Conservation (phyloP, 768 basidiomycete species). For the Pholiota molesta region DNA sequence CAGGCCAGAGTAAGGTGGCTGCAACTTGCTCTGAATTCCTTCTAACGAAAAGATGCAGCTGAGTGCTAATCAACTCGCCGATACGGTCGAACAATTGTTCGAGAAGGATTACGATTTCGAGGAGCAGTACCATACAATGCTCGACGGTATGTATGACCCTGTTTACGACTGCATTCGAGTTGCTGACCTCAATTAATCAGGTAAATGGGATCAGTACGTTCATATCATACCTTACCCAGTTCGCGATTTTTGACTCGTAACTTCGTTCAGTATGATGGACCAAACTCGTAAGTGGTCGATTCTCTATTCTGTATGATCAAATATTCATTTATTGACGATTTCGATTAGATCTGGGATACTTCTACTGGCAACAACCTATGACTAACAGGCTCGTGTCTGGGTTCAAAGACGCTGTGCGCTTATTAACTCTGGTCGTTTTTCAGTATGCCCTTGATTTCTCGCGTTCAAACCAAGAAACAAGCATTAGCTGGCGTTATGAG, state of each 20-base stretch:
- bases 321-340: not conserved
- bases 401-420: not conserved
- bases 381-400: slow-evolving; percentile 49
- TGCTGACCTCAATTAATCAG: slow-evolving; percentile 24
- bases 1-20: slow-evolving; percentile 51
- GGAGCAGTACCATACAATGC: slow-evolving; percentile 57
- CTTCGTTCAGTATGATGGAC: slow-evolving; percentile 61
- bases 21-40: not conserved
- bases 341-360: slow-evolving; percentile 53
- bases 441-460: slow-evolving; percentile 56
- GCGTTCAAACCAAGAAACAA: slow-evolving; percentile 57
- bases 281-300: slow-evolving; percentile 51
- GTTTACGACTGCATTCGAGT: not conserved
- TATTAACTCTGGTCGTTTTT: not conserved
- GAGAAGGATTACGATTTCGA: slow-evolving; percentile 66
- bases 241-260: not conserved
- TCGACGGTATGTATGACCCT: slow-evolving; percentile 44
- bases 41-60: slow-evolving; percentile 27
- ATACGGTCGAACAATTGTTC: slow-evolving; percentile 57
- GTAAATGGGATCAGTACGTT: slow-evolving; percentile 68
- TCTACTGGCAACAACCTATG: slow-evolving; percentile 77
- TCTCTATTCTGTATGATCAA: not conserved
- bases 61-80: slow-evolving; percentile 60
- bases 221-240: not conserved
- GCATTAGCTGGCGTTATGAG: slow-evolving; percentile 66